These are phyloP conservation scores for Epichloe uncinata DNA, from an alignment of 2,329 filamentous ascomycete species.

Conservation along the genomic window DNA sequence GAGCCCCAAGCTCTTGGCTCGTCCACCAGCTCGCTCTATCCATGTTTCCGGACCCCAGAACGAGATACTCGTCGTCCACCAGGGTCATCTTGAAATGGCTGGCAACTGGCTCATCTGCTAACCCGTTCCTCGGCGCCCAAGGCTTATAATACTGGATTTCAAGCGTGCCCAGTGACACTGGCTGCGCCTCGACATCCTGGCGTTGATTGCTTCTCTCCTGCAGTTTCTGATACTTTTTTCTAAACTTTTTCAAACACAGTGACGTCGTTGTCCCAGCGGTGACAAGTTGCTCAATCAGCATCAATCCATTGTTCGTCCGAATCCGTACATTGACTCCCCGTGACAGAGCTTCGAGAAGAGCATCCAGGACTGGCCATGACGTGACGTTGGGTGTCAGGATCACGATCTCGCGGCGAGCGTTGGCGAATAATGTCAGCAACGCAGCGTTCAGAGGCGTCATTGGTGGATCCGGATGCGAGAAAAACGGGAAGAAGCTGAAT, in stretches of 20 bases:
- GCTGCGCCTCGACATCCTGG: constrained; percentile 29
- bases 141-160: constrained; percentile 45
- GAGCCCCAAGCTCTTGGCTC: constrained; percentile 66
- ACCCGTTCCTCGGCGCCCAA: constrained; percentile 16
- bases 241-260: constrained; percentile 46
- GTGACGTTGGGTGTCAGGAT: constrained; percentile 73
- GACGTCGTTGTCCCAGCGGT: constrained; percentile 65
- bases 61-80: constrained; percentile 52
- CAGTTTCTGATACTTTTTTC: constrained; percentile 36
- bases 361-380: constrained; percentile 46
- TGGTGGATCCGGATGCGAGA: constrained; percentile 35
- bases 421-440: constrained; percentile 45
- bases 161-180: constrained; percentile 32
- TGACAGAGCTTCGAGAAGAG: constrained; percentile 44
- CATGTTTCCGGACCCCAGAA: constrained; percentile 72
- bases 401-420: constrained; percentile 45
- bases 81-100: constrained; percentile 68
- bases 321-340: constrained; percentile 57
- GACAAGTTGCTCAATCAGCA: constrained; percentile 68
- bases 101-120: constrained; percentile 49
- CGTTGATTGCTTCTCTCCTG: constrained; percentile 7
- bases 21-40: constrained; percentile 80
- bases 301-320: constrained; percentile 55
- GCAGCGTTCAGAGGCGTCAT: constrained; percentile 55
- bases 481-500: constrained; percentile 47